Conservation (phyloP, 2,329 filamentous ascomycete species). For the Colletotrichum sojae region DNA sequence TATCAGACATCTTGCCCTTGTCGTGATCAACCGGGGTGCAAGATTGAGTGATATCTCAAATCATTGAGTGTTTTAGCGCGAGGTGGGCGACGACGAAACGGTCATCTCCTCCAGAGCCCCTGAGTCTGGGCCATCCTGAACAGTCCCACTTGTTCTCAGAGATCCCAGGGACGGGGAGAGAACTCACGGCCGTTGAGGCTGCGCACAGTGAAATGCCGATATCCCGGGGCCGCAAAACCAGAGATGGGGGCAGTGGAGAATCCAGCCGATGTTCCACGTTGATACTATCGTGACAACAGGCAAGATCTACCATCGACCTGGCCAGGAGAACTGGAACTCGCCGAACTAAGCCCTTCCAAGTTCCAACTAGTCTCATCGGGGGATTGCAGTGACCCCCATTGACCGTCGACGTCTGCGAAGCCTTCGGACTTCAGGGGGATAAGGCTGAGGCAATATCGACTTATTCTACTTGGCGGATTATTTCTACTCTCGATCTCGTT, state of each 20-base stretch:
- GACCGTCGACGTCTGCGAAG: neutral
- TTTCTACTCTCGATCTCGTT: neutral
- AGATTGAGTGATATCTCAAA: neutral
- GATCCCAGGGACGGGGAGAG: neutral
- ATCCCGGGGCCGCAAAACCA: conserved; percentile 5
- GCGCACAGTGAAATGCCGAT: neutral
- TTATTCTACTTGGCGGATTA: conserved; percentile 7
- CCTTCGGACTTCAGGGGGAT: neutral
- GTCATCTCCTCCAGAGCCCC: conserved; percentile 12
- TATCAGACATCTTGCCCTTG: neutral
- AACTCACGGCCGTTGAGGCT: neutral
- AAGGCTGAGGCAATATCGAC: conserved; percentile 4
- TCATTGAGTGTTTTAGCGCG: conserved; percentile 4
- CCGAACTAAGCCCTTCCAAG: neutral
- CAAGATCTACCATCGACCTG: conserved; percentile 3
- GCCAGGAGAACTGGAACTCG: neutral
- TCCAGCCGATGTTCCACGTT: neutral
- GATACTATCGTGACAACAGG: neutral
- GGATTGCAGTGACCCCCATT: neutral
- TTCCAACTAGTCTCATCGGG: conserved; percentile 8
- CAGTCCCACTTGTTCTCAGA: neutral
- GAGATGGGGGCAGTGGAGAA: conserved; percentile 1
- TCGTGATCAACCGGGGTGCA: neutral
- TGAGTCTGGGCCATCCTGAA: conserved; percentile 4
- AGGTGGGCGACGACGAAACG: conserved; percentile 7